Percentiles rank a stretch among this genome's conserved stretches.
phyloP scores from a whole-genome alignment of 306 rosid species.

The Lathyrus tuberosus region DNA sequence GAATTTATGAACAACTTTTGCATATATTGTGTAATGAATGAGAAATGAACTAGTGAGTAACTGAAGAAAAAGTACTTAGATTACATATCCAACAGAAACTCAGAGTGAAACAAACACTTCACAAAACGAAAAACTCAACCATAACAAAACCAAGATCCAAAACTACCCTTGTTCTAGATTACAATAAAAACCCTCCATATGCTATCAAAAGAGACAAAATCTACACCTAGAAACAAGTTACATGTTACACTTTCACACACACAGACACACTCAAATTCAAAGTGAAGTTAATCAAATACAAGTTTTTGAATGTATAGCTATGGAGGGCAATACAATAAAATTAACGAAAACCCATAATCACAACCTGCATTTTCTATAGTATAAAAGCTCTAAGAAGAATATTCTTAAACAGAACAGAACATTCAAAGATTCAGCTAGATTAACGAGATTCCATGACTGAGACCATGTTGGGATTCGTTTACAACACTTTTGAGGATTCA shows the following conservation, averaged over 20 bases:
- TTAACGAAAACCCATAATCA: slow-evolving; percentile 64
- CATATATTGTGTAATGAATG: slow-evolving; percentile 45
- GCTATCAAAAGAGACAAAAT: slow-evolving; percentile 37
- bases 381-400: slow-evolving; percentile 47
- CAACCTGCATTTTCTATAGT: slow-evolving; percentile 54
- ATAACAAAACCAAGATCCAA: slow-evolving; percentile 45
- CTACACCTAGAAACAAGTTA: slow-evolving; percentile 30
- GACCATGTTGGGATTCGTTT: slow-evolving; percentile 43
- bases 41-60: slow-evolving; percentile 47
- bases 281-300: slow-evolving; percentile 35
- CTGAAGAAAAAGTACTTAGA: slow-evolving; percentile 38
- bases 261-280: slow-evolving; percentile 39
- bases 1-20: slow-evolving; percentile 43
- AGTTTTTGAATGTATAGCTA: slow-evolving; percentile 40
- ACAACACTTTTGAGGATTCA: slow-evolving; percentile 52
- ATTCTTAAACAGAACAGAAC: slow-evolving; percentile 44
- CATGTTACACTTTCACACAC: slow-evolving; percentile 43
- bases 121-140: slow-evolving; percentile 38
- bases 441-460: slow-evolving; percentile 74
- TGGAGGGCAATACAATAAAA: slow-evolving; percentile 41
- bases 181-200: slow-evolving; percentile 42
- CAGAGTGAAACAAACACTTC: slow-evolving; percentile 25
- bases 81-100: slow-evolving; percentile 44
- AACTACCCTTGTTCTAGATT: slow-evolving; percentile 34
- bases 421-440: slow-evolving; percentile 36